Evolutionary conservation across 2,329 filamentous ascomycete genomes (phyloP), one percentile per base, ranked within the genome.

Genomic region (Diaporthe eres): DNA sequence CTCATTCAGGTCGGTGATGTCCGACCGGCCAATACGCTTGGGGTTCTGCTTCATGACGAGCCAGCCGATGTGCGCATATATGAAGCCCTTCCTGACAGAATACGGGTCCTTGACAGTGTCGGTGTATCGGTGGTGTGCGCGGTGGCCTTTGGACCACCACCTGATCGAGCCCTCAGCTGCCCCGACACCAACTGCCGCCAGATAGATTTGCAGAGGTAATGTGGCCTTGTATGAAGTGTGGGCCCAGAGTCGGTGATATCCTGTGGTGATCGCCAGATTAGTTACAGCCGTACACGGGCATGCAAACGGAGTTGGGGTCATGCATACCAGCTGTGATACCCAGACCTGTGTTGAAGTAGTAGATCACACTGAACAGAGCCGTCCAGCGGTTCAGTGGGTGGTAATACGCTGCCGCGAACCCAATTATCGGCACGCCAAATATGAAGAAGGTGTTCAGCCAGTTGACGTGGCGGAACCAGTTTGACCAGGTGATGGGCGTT

Each of bases 1-100:
- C 84, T 96, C 94, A 86, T 97, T 97, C 80, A 97, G 87, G 82
- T 97, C 95, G 80, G 93, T 93, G 81, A 97, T 97, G 81, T 97
- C 95, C 84, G 94, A 96, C 77, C 95, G 94, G 81, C 95, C 95
- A 81, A 95, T 94, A 77, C 93, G 90, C 90, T 96, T 96, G 79
- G 94, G 94, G 88, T 97, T 96, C 87, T 97, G 95, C 90, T 96
- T 96, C 90, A 97, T 92, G 82, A 97, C 86, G 94, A 97, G 96
- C 95, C 95, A 97, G 81, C 95, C 95, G 75, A 97, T 88, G 86
- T 95, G 93, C 71, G 91, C 95, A 89, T 96, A 96, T 79, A 95
- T 86, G 71, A 97, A 90, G 80, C 95, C 95, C 89, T 97, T 97
- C 86, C 94, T 92, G 80, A 97, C 95, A 37, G 94, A 96, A 88